Conservation (phyloP, 345 rosid species). For the Gossypium bickii region DNA sequence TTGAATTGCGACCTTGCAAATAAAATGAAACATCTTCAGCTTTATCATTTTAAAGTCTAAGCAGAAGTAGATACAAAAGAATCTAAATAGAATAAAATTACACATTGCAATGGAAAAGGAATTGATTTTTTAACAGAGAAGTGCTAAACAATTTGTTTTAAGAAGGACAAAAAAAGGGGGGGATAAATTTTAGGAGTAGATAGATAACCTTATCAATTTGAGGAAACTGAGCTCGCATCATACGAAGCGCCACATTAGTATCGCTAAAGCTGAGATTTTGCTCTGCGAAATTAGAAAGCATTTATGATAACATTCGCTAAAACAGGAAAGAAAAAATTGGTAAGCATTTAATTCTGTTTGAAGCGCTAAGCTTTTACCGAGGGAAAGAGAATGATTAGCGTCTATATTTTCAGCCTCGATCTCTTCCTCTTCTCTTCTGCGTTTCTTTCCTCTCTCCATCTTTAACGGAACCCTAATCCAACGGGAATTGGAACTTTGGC, state of each 20-base stretch:
- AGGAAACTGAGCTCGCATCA: constrained; percentile 94
- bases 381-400: background rate
- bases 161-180: background rate
- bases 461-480: background rate
- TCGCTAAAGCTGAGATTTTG: constrained; percentile 74
- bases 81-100: background rate
- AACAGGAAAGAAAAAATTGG: background rate
- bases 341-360: background rate
- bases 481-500: background rate
- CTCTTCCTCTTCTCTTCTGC: constrained; percentile 16
- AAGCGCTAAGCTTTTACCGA: background rate
- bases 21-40: background rate
- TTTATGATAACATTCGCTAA: background rate
- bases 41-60: background rate
- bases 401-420: constrained; percentile 22
- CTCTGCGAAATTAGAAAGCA: constrained; percentile 35
- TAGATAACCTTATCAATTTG: constrained; percentile 60
- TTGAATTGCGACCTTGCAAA: constrained; percentile 51
- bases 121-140: background rate
- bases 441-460: constrained; percentile 24
- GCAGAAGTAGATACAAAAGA: background rate
- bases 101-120: background rate
- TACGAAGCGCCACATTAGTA: constrained; percentile 72
- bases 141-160: background rate
- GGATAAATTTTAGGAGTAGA: background rate